Percentiles rank a stretch among this genome's conserved stretches.
phyloP scores from a whole-genome alignment of 2,329 filamentous ascomycete genomes.

The Karstenula rhodostoma region DNA sequence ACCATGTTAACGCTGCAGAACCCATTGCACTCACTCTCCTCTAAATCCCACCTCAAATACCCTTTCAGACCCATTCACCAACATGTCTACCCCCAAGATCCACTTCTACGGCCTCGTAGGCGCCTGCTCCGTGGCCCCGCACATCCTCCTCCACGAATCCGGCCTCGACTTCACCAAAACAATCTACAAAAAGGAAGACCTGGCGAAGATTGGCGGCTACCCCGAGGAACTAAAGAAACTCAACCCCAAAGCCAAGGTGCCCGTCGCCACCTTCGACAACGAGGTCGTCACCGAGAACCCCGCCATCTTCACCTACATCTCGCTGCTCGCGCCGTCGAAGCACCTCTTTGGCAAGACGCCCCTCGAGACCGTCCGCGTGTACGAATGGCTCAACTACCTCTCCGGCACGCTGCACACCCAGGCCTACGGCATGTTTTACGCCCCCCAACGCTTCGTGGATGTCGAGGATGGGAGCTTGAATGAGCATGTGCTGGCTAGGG shows the following conservation, averaged over 20 bases:
- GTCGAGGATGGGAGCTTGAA: slow-evolving; percentile 18
- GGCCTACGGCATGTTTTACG: slow-evolving; percentile 27
- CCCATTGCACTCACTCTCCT: neutral
- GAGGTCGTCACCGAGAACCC: slow-evolving; percentile 32
- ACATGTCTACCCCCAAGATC: slow-evolving; percentile 25
- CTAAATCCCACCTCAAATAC: neutral
- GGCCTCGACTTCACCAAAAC: slow-evolving; percentile 21
- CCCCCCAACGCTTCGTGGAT: slow-evolving; percentile 22
- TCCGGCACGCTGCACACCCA: slow-evolving; percentile 30
- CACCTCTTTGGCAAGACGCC: slow-evolving; percentile 25
- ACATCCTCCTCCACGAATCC: slow-evolving; percentile 31
- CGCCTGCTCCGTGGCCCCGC: slow-evolving; percentile 26
- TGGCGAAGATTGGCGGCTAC: slow-evolving; percentile 15
- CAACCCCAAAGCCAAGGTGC: slow-evolving; percentile 34
- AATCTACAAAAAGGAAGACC: neutral
- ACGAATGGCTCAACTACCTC: slow-evolving; percentile 33
- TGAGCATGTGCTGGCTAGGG: slow-evolving; percentile 19
- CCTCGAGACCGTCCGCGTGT: slow-evolving; percentile 24
- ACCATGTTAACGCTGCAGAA: neutral
- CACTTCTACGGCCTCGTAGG: slow-evolving; percentile 27
- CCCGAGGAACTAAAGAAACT: slow-evolving; percentile 22
- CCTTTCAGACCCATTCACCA: neutral
- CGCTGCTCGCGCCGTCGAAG: slow-evolving; percentile 24
- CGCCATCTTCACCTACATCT: slow-evolving; percentile 28
- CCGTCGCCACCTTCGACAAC: slow-evolving; percentile 27